phyloP scores from a whole-genome alignment of 179 eudicot genomes.

The Beta corolliflora region DNA sequence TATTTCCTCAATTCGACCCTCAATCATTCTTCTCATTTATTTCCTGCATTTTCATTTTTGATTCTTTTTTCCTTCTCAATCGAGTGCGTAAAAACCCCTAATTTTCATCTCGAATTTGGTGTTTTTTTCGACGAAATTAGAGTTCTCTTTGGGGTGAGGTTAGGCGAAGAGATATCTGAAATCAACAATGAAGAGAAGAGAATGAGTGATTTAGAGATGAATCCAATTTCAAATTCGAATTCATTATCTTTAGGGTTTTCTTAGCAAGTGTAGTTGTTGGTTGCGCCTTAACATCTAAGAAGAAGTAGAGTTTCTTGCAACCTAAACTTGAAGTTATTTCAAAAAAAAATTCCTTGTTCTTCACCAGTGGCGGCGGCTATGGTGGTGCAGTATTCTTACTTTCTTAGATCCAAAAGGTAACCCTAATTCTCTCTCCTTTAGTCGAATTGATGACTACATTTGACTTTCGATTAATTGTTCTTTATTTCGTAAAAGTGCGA shows the following conservation, averaged over 20 bases:
- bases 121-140: neutral
- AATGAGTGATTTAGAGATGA: neutral
- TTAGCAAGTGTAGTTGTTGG: constrained; percentile 56
- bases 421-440: no score
- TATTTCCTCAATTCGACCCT: no score
- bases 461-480: no score
- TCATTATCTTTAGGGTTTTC: constrained; percentile 32
- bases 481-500: no score
- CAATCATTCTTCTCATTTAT: neutral
- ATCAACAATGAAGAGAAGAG: constrained; percentile 36
- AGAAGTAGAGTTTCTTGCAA: constrained; percentile 73
- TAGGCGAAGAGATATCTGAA: constrained; percentile 45
- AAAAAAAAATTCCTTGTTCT: no score
- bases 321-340: constrained; percentile 50
- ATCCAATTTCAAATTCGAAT: constrained; percentile 26
- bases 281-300: constrained; percentile 73
- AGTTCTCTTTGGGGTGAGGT: constrained; percentile 40
- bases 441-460: no score
- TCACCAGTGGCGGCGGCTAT: no score
- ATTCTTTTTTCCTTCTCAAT: neutral
- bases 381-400: no score
- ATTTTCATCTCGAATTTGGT: constrained; percentile 3
- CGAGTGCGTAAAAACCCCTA: neutral
- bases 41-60: constrained; percentile 1
- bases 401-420: no score